These are phyloP conservation scores for Yarrowia bubula DNA, from an alignment of 805 yeast genomes.

Conservation along the genomic window DNA sequence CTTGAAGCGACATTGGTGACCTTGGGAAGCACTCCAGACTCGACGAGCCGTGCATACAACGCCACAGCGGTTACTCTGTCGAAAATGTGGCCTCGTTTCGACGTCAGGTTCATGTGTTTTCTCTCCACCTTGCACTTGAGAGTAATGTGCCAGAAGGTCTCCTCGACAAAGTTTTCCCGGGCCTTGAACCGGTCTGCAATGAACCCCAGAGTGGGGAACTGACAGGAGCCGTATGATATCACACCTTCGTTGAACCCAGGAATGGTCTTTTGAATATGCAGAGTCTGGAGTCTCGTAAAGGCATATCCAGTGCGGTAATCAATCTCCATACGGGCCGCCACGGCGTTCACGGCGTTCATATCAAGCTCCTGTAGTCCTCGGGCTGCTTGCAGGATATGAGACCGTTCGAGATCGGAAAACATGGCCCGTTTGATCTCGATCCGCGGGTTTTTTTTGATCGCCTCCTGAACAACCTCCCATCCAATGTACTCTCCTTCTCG, in stretches of 20 bases:
- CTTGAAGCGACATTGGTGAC: slow-evolving; percentile 45
- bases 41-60: slow-evolving; percentile 67
- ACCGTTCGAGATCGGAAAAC: slow-evolving; percentile 80
- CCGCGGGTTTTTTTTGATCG: slow-evolving; percentile 49
- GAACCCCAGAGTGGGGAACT: slow-evolving; percentile 95
- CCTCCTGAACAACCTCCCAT: slow-evolving; percentile 73
- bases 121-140: slow-evolving; percentile 43
- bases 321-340: slow-evolving; percentile 76
- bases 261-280: slow-evolving; percentile 42
- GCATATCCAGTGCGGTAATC: slow-evolving; percentile 88
- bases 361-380: slow-evolving; percentile 62
- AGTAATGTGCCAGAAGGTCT: slow-evolving; percentile 74
- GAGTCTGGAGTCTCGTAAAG: slow-evolving; percentile 77
- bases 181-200: slow-evolving; percentile 88
- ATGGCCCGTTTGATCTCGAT: slow-evolving; percentile 68
- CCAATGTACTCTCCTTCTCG: slow-evolving; percentile 95
- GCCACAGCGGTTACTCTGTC: slow-evolving; percentile 65
- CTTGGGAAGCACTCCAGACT: slow-evolving; percentile 29
- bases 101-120: slow-evolving; percentile 48
- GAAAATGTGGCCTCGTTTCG: slow-evolving; percentile 72
- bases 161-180: slow-evolving; percentile 67
- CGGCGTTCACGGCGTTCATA: slow-evolving; percentile 74
- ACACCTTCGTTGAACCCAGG: slow-evolving; percentile 36
- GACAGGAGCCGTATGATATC: slow-evolving; percentile 89
- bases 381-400: slow-evolving; percentile 75